A percentile compares a stretch with the other conserved stretches of the same genome.
Conservation (phyloP, 2,329 filamentous ascomycete species). For the Chaetomiaceae sp. region DNA sequence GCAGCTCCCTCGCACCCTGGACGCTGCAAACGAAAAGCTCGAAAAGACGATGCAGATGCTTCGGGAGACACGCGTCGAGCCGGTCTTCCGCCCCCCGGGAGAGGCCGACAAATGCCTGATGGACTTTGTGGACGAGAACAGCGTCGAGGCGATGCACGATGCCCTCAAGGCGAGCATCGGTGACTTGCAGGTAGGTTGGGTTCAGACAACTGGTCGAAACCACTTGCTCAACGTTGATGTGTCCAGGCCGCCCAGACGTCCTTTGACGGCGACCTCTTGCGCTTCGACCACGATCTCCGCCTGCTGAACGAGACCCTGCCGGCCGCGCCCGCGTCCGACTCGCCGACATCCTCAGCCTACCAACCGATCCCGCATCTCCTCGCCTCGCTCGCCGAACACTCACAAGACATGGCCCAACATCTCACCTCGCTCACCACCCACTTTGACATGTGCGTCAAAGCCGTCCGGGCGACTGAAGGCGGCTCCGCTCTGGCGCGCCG, state of each 20-base stretch:
- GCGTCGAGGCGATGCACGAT: conserved; percentile 60
- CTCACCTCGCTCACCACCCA: conserved; percentile 78
- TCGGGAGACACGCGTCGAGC: conserved; percentile 59
- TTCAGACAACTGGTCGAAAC: not conserved
- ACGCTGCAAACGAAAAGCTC: conserved; percentile 60
- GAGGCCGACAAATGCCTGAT: conserved; percentile 60
- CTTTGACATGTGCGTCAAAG: conserved; percentile 89
- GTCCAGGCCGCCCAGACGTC: conserved; percentile 57
- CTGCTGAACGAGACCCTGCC: conserved; percentile 56
- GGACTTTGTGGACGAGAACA: conserved; percentile 71
- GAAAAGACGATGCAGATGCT: conserved; percentile 63
- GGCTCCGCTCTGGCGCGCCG: conserved; percentile 64
- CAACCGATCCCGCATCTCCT: conserved; percentile 50
- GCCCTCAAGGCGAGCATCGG: conserved; percentile 67
- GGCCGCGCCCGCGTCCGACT: conserved; percentile 34
- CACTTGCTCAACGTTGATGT: not conserved
- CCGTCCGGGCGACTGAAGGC: conserved; percentile 84
- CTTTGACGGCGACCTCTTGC: conserved; percentile 70
- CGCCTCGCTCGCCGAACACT: conserved; percentile 64
- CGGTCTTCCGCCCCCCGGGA: conserved; percentile 54
- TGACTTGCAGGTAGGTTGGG: conserved; percentile 54
- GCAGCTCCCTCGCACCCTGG: conserved; percentile 58
- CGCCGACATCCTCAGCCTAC: conserved; percentile 35
- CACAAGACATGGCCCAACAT: conserved; percentile 74
- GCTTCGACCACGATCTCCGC: conserved; percentile 70